Evolutionary conservation across 768 basidiomycete genomes (phyloP).

Genomic region (Mycena belliarum): DNA sequence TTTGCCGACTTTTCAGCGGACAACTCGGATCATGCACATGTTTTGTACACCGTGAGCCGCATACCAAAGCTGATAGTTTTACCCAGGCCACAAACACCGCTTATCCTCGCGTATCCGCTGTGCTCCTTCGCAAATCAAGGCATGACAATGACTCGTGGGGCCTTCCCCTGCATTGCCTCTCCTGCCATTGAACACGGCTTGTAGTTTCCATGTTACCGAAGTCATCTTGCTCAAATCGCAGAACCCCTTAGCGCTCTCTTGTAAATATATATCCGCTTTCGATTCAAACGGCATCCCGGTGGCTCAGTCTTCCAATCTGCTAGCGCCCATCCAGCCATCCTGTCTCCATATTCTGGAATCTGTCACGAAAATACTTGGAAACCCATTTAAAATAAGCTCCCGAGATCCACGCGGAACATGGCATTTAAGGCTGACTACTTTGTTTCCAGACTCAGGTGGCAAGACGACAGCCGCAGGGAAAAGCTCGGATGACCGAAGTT

Average conservation of each 20-base stretch:
- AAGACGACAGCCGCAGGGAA: slow-evolving; percentile 20
- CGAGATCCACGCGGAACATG: slow-evolving; percentile 3
- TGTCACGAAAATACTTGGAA: background rate
- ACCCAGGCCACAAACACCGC: background rate
- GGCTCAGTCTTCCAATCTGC: background rate
- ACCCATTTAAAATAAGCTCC: slow-evolving; percentile 1
- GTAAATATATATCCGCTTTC: background rate
- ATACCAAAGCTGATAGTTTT: background rate
- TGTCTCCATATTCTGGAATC: background rate
- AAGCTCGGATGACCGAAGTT: slow-evolving; percentile 33
- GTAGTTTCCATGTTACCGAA: background rate
- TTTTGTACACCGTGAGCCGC: background rate
- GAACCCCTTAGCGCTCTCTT: too few species aligned
- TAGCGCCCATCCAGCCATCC: background rate
- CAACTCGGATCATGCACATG: background rate
- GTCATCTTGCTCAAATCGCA: background rate
- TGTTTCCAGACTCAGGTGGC: background rate
- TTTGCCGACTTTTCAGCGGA: too few species aligned
- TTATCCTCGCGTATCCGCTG: background rate
- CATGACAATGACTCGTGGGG: background rate
- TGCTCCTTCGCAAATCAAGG: background rate
- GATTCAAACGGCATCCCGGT: slow-evolving; percentile 1
- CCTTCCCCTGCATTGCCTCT: background rate
- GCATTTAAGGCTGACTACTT: background rate
- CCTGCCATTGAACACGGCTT: background rate